Conservation (phyloP, 208 protist genomes). For the Trypanosoma brucei region DNA sequence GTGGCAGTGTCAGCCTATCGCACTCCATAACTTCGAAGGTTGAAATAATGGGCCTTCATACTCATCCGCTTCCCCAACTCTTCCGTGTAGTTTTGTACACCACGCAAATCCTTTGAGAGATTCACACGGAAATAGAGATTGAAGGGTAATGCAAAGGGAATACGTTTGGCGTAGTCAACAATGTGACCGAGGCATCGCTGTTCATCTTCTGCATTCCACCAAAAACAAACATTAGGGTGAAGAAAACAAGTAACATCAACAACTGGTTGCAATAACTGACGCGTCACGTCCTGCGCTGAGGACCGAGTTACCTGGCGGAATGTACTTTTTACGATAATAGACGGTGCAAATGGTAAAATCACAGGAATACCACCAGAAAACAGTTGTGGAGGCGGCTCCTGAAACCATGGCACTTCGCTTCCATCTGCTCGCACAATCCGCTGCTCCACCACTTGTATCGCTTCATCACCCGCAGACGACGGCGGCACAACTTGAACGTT, state of each 20-base stretch:
- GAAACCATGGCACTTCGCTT: constrained; percentile 73
- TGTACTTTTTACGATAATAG: constrained; percentile 56
- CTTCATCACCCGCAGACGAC: neutral
- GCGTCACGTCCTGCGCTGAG: constrained; percentile 29
- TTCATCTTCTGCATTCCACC: constrained; percentile 69
- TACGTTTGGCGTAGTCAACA: constrained; percentile 77
- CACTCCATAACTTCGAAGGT: constrained; percentile 54
- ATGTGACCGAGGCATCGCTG: constrained; percentile 65
- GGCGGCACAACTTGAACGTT: constrained; percentile 18
- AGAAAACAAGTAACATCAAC: constrained; percentile 74
- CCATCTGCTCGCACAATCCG: constrained; percentile 52
- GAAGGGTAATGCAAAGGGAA: constrained; percentile 82
- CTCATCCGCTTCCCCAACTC: constrained; percentile 30
- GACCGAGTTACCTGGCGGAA: constrained; percentile 50
- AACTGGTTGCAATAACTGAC: constrained; percentile 76
- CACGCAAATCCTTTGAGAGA: constrained; percentile 34
- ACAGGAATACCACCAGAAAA: constrained; percentile 60
- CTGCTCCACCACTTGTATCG: constrained; percentile 45
- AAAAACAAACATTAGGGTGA: constrained; percentile 83
- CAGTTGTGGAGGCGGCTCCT: constrained; percentile 46
- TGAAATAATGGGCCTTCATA: constrained; percentile 50
- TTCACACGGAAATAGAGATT: constrained; percentile 86
- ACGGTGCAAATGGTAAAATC: constrained; percentile 74
- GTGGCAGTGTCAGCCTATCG: no score
- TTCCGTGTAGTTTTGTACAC: constrained; percentile 26